Evolutionary conservation across 345 rosid genomes (phyloP), one percentile per base, ranked within the genome.

Genomic region (Laguncularia racemosa): DNA sequence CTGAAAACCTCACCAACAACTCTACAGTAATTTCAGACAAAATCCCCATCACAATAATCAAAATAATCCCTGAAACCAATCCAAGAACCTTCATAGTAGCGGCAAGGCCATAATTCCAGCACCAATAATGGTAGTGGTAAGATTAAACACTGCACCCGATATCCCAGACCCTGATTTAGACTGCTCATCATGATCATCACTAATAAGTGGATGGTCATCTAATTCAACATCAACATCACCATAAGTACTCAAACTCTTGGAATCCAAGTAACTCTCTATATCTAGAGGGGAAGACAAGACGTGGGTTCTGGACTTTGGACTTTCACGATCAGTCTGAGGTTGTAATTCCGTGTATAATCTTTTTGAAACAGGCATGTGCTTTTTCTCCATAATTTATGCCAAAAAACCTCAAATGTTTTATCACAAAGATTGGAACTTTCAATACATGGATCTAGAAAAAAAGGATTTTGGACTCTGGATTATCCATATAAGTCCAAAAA

Each of bases 91-190:
- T 89, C 95, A 93, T 84, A 12, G 95, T 81, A 18, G 99, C 97
- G 99, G 99, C 67, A 93, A 78, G 67, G 99, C 97, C 99, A 93
- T 93, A 58, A 93, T 89, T 56, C 99, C 99, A 16, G 99, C 99
- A 14, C 99, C 99, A 61, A 93, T 84, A 62, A 93, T 72, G 0
- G 99, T 57, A 4, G 99, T 93, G 51, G 99, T 73, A 53, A 93
- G 92, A 52, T 93, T 93, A 48, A 89, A 93, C 60, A 93, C 97
- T 1, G 97, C 97, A 12, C 99, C 99, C 44, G 72, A 65, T 48
- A 85, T 43, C 8, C 84, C 88, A 61, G 97, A 83, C 51, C 84
- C 86, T 7, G 76, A 38, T 67, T 72, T 74, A 8, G 50, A 43
- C 13, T 40, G 33, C 33, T 14, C 54, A 6, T 21, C 16, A 10